Evolutionary conservation across 2,329 filamentous ascomycete genomes (phyloP), one percentile per base, ranked within the genome.

Genomic region (Ophiostoma ips): DNA sequence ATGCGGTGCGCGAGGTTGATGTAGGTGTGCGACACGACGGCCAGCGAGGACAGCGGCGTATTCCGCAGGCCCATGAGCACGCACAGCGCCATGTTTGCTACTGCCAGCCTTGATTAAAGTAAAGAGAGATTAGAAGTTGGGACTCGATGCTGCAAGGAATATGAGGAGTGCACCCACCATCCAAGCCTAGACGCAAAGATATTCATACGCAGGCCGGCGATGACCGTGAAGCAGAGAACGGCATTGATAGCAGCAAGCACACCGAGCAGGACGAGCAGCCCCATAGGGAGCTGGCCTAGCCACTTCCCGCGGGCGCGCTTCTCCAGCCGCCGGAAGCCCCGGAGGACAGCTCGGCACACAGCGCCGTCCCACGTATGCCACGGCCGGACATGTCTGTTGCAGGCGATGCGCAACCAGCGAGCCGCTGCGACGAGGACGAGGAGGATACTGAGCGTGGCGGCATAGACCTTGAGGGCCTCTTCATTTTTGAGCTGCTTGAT

Each of bases 31-130:
- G 75, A 78, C 56, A 71, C 72, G 2, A 68, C 63, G 1, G 70
- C 71, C 4, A 80, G 56, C 52, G 70, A 68, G 0, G 69, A 70
- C 15, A 79, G 58, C 0, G 75, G 77, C 0, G 75, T 78, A 56
- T 78, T 78, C 55, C 77, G 77, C 38, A 79, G 63, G 1, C 69
- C 67, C 15, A 81, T 62, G 40, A 78, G 70, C 12, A 76, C 64
- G 15, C 76, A 66, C 15, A 80, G 59, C 3, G 65, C 60, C 34
- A 76, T 60, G 55, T 80, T 80, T 28, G 49, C 52, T 3, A 36
- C 38, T 12, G 47, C 50, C 38, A 54, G 28, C 50, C 50, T 52
- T 16, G 1, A 15, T 10, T 21, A 9, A 18, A 2, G 11, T 16
- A 44, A 16, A 48, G 31, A 2, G 8, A 34, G 16, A 43, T 4